phyloP scores from a whole-genome alignment of 1,284 basidiomycete genomes.

The Chalciporus sp. region DNA sequence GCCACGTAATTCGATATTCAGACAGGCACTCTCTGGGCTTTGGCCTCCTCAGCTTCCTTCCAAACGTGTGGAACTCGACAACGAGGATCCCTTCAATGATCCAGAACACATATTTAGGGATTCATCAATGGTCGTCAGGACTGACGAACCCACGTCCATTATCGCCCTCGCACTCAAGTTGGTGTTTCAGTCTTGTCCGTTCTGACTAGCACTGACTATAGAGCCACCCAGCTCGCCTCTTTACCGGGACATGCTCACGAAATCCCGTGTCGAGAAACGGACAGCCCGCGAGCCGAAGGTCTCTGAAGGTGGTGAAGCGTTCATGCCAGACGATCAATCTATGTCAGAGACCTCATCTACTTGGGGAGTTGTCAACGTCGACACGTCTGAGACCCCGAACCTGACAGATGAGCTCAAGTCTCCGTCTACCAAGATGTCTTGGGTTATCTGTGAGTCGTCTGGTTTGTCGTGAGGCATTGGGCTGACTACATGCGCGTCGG shows the following conservation, averaged over 20 bases:
- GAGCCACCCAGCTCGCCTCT: constrained; percentile 68
- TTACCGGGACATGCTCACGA: constrained; percentile 83
- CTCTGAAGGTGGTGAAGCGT: constrained; percentile 71
- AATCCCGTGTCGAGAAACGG: constrained; percentile 72
- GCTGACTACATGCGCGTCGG: constrained; percentile 47
- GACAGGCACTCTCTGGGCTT: constrained; percentile 72
- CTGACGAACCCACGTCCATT: constrained; percentile 97
- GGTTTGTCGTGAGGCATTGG: neutral
- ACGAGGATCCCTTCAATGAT: constrained; percentile 68
- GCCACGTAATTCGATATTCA: constrained; percentile 76
- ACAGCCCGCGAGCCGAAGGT: constrained; percentile 67
- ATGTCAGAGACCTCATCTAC: constrained; percentile 77
- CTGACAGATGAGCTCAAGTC: constrained; percentile 76
- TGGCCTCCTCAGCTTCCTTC: constrained; percentile 64
- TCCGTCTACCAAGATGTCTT: constrained; percentile 78
- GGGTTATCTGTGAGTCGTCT: constrained; percentile 68
- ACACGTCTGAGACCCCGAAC: constrained; percentile 61
- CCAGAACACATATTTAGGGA: constrained; percentile 95
- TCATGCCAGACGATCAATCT: constrained; percentile 87
- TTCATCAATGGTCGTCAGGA: constrained; percentile 92
- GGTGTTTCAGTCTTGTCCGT: constrained; percentile 23
- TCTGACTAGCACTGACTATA: constrained; percentile 5
- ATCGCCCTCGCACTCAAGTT: constrained; percentile 94
- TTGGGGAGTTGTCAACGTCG: constrained; percentile 87
- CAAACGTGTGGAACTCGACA: constrained; percentile 53